Base-by-base conservation (phyloP, 192 early-diverging fungal genomes). In the Rhizoclosmatium sp. region DNA sequence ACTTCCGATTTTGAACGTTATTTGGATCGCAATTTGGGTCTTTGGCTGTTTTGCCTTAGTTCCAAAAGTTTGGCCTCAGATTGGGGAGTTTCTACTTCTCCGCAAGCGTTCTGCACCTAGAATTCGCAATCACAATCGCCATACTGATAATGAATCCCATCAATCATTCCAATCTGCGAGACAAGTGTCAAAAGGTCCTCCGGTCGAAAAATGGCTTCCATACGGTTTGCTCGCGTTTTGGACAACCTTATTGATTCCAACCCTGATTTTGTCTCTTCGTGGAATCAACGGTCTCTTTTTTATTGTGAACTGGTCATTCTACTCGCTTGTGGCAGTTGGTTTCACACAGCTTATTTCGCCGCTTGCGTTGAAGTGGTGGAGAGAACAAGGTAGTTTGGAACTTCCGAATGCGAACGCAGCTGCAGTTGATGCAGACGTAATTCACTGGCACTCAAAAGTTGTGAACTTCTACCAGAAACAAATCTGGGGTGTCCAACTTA, bases 61-160 rank as follows among this genome's bases (percentile, higher is more conserved):
- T 31, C 81, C 82, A 48, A 67, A 75, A 39, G 59, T 82, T 9
- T 85, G 84, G 82, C 82, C 86, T 7, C 49, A 51, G 16, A 70
- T 87, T 48, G 76, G 74, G 48, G 46, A 83, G 31, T 23, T 21
- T 31, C 31, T 76, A 21, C 41, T 54, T 14, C 47, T 83, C 56
- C 65, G 84, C 19, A 75, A 62, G 40, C 41, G 70, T 45, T 48
- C 46, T 44, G 46, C 60, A 14, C 31, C 0, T 21, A 45, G 5
- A 46, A 12, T 5, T 41, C 3, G 58, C 12, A 40, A 16, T 51
- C 61, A 40, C 4, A 12, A 12, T 4, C 48, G 75, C 45, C 65
- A 9, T 19, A 46, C 65, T 45, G 12, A 31, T 31, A 31, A 31
- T 31, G 31, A 31, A 31, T 31, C 31, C 31, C 31, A 31, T 31